Evolutionary conservation across 495 filamentous ascomycete genomes (phyloP).

Genomic region (Penicillium waksmanii): DNA sequence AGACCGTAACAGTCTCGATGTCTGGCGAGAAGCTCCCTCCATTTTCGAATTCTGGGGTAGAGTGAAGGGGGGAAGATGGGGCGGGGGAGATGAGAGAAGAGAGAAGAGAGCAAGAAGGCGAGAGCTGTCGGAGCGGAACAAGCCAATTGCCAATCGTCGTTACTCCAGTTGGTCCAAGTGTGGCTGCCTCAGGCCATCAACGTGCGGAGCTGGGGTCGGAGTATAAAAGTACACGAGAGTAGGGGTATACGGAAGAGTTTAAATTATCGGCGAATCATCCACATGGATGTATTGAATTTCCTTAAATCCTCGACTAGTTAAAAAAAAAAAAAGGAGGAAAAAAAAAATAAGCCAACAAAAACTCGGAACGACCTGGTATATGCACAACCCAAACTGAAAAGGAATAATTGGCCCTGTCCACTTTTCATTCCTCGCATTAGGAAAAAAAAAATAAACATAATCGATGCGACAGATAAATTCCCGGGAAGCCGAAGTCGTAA

Average conservation of each 20-base stretch:
- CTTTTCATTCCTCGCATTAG: too few relatives aligned
- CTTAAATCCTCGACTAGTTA: neutral
- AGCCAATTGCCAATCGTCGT: too few relatives aligned
- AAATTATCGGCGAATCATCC: neutral
- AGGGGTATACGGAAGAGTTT: neutral
- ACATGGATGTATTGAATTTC: neutral
- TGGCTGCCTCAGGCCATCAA: conserved; percentile 34
- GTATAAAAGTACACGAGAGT: neutral
- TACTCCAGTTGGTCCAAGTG: conserved; percentile 17
- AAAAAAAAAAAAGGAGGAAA: neutral
- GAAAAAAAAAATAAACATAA: conserved; percentile 7
- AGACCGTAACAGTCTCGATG: conserved; percentile 41
- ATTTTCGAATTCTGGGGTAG: conserved; percentile 29
- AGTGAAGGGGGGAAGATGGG: conserved; percentile 4
- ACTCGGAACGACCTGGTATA: conserved; percentile 15
- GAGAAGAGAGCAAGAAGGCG: conserved; percentile 18
- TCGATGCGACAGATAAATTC: neutral
- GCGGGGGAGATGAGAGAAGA: conserved; percentile 21
- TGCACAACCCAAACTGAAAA: conserved; percentile 16
- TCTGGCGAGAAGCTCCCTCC: conserved; percentile 46
- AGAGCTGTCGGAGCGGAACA: conserved; percentile 11
- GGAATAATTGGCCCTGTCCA: conserved; percentile 10
- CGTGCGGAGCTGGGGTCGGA: conserved; percentile 3
- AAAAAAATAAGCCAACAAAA: neutral
- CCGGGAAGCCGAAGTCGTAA: neutral